Conservation (phyloP, 2,329 filamentous ascomycete species). For the Botrytis galanthina region DNA sequence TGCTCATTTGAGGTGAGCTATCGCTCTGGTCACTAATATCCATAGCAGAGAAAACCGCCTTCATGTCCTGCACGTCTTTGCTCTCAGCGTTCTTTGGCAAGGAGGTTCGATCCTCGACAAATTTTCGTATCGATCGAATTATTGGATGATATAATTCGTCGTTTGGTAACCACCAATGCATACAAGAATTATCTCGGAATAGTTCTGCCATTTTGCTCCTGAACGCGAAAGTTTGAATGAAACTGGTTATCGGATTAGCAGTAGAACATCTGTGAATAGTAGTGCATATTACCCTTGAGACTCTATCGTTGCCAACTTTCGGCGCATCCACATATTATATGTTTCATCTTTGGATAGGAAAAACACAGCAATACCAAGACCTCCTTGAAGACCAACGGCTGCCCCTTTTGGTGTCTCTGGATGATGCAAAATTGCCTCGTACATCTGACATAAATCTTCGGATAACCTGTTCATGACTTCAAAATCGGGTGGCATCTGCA, state of each 20-base stretch:
- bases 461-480: slow-evolving; percentile 59
- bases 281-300: slow-evolving; percentile 61
- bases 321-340: slow-evolving; percentile 75
- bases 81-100: slow-evolving; percentile 55
- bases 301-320: slow-evolving; percentile 77
- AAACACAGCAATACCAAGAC: slow-evolving; percentile 70
- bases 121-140: slow-evolving; percentile 72
- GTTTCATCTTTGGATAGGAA: slow-evolving; percentile 74
- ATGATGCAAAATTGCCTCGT: slow-evolving; percentile 74
- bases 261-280: neutral
- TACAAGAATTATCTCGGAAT: slow-evolving; percentile 69
- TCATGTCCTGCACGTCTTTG: slow-evolving; percentile 71
- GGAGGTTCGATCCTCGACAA: slow-evolving; percentile 74
- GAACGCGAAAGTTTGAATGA: slow-evolving; percentile 75
- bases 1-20: slow-evolving; percentile 15
- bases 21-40: slow-evolving; percentile 47
- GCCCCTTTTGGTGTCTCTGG: slow-evolving; percentile 67
- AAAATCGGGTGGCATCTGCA: slow-evolving; percentile 46
- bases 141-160: slow-evolving; percentile 72
- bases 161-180: slow-evolving; percentile 86
- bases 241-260: slow-evolving; percentile 52
- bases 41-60: slow-evolving; percentile 67
- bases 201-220: slow-evolving; percentile 72
- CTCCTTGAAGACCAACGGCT: slow-evolving; percentile 70
- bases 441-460: slow-evolving; percentile 70